Conservation (phyloP, 441 rosid species). For the Breynia disticha region DNA sequence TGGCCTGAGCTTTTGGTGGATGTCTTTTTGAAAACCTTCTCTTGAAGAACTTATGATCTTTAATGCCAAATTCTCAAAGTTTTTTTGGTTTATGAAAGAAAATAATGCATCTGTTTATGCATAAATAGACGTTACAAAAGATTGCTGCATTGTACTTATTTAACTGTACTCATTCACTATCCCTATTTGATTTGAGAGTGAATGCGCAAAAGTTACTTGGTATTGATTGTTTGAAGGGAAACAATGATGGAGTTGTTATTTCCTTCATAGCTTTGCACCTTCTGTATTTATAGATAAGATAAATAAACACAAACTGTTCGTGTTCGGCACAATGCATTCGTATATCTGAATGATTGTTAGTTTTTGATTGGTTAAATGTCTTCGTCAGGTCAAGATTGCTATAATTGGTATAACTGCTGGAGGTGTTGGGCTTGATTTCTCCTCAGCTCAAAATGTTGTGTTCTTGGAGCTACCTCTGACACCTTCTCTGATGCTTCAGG, state of each 20-base stretch:
- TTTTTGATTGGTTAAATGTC: too few species aligned
- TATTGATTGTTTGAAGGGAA: not conserved
- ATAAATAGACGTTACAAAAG: not conserved
- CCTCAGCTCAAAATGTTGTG: constrained; percentile 82
- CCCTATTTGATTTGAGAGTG: not conserved
- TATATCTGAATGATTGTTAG: too few species aligned
- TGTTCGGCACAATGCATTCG: too few species aligned
- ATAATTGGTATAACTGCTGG: constrained; percentile 91
- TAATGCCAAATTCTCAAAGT: too few species aligned
- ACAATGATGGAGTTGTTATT: too few species aligned
- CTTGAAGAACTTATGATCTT: too few species aligned
- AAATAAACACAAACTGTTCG: too few species aligned
- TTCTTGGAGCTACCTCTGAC: constrained; percentile 90
- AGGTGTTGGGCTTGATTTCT: constrained; percentile 92
- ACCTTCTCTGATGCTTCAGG: constrained; percentile 94
- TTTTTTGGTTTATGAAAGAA: not conserved
- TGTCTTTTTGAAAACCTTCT: too few species aligned
- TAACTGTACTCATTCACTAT: not conserved
- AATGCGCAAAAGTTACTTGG: not conserved
- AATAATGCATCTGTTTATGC: not conserved
- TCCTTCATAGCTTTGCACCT: too few species aligned
- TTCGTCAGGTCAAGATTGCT: constrained; percentile 77
- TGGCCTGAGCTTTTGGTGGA: too few species aligned
- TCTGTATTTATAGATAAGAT: too few species aligned
- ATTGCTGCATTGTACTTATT: not conserved